Percentiles rank a stretch among this genome's conserved stretches.
Conservation (phyloP, 1,284 basidiomycete genomes). For the Papiliotrema terrestris region DNA sequence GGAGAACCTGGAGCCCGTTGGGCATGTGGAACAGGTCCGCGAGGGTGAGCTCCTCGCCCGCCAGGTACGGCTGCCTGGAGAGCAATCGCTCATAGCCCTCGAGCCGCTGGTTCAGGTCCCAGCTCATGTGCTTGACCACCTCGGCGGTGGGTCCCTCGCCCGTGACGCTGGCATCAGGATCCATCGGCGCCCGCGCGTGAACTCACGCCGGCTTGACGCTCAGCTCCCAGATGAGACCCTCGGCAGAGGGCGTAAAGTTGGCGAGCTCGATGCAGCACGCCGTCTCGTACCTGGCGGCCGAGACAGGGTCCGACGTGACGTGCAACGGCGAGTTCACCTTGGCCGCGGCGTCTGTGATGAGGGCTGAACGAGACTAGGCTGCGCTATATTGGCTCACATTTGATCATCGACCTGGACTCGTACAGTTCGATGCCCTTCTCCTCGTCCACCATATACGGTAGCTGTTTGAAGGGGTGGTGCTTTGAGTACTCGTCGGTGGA, state of each 20-base stretch:
- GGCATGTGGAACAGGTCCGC: conserved; percentile 16
- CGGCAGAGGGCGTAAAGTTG: conserved; percentile 56
- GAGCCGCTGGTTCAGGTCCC: conserved; percentile 49
- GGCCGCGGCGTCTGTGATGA: conserved; percentile 24
- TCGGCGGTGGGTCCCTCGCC: conserved; percentile 33
- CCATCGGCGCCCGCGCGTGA: not conserved
- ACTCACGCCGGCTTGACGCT: conserved; percentile 41
- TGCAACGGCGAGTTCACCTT: conserved; percentile 21
- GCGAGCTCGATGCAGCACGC: conserved; percentile 56
- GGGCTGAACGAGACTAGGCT: not conserved
- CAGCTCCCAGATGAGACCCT: conserved; percentile 50
- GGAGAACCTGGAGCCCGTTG: not conserved
- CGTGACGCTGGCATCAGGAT: conserved; percentile 11
- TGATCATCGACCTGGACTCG: conserved; percentile 58
- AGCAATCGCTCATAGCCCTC: conserved; percentile 57
- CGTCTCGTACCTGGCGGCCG: conserved; percentile 56
- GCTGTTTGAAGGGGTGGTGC: conserved; percentile 62
- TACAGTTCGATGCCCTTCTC: conserved; percentile 37
- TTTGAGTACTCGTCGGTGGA: not conserved
- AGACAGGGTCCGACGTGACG: conserved; percentile 45
- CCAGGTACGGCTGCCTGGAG: conserved; percentile 55
- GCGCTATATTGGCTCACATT: no score
- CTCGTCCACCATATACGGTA: conserved; percentile 58
- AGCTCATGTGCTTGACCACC: conserved; percentile 37
- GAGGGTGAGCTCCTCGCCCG: conserved; percentile 55